Evolutionary conservation across 805 yeast species (phyloP), one percentile per base, ranked within the genome.

Genomic region (Vanderwaltozyma tropicalis): DNA sequence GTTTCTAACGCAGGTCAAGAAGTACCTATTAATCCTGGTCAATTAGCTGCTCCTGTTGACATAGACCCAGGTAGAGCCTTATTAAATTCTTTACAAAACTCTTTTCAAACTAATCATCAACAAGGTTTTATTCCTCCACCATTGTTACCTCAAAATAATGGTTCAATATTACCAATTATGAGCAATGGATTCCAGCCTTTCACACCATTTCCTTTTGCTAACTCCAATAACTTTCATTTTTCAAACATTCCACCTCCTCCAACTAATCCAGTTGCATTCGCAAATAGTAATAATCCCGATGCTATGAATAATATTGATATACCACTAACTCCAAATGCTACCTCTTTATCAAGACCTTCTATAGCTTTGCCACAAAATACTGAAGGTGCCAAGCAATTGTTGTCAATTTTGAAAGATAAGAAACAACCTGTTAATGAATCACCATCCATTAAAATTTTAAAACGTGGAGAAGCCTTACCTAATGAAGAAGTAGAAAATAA

Each of bases 11-110:
- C 35, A 17, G 35, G 18, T n/a, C 25, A 22, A 21, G 16, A 22
- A 2, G 16, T 25, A 15, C 25, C 36, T 34, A 26, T 19, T 20
- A 18, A 31, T 15, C 36, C n/a, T n/a, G n/a, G n/a, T n/a, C n/a
- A n/a, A n/a, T n/a, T n/a, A n/a, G n/a, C n/a, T n/a, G n/a, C n/a
- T 13, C 9, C 22, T 13, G 19, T 37, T 6, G 39, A 37, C 21
- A 55, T 57, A 21, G 89, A 81, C 57, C 86, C 87, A 1, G 92
- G 92, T 25, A 77, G 89, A 66, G 89, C 80, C 37, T 57, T 82
- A 40, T 68, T 82, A 49, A 74, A 79, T 43, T 69, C 80, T 55
- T 64, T 82, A 42, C 75, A 72, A 44, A 56, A 61, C 33, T 71
- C 73, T 14, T 67, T 71, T 7, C 53, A 53, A 31, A 35, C 41